These are phyloP conservation scores for Ogataea sp. DNA, from an alignment of 805 yeast species.

Conservation along the genomic window DNA sequence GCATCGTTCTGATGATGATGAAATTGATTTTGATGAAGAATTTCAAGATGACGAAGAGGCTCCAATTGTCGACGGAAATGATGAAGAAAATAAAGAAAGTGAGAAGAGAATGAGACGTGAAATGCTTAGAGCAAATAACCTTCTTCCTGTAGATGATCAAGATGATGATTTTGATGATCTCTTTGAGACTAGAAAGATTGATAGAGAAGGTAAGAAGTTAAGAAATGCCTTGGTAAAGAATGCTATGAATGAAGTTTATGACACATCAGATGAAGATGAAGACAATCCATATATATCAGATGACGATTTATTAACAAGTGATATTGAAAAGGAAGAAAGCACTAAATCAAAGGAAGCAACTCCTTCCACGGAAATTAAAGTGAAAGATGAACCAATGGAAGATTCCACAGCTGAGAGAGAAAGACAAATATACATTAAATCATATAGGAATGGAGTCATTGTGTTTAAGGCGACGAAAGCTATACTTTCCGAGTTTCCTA, in stretches of 20 bases:
- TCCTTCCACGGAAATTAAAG: constrained; percentile 9
- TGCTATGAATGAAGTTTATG: constrained; percentile 84
- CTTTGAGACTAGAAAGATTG: constrained; percentile 64
- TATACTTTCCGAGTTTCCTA: constrained; percentile 58
- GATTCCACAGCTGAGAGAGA: constrained; percentile 4
- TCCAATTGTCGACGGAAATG: constrained; percentile 89
- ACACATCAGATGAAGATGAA: constrained; percentile 66
- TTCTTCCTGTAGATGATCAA: constrained; percentile 52
- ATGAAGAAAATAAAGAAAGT: constrained; percentile 87
- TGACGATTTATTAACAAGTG: constrained; percentile 54
- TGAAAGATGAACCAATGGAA: constrained; percentile 11
- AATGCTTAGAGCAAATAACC: constrained; percentile 74
- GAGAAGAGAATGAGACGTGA: constrained; percentile 79
- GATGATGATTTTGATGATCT: constrained; percentile 54
- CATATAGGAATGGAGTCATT: constrained; percentile 41
- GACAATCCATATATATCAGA: constrained; percentile 72
- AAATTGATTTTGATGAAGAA: constrained; percentile 86
- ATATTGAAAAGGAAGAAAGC: constrained; percentile 30
- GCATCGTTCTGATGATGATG: constrained; percentile 24
- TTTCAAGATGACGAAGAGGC: constrained; percentile 99
- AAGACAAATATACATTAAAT: constrained; percentile 32
- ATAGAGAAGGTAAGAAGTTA: constrained; percentile 83
- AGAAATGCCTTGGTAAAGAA: constrained; percentile 77
- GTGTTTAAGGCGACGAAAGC: constrained; percentile 57
- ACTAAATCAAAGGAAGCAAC: constrained; percentile 10